Evolutionary conservation across 1,139 yeast genomes (phyloP).

Genomic region (Citeromyces hawaiiensis): DNA sequence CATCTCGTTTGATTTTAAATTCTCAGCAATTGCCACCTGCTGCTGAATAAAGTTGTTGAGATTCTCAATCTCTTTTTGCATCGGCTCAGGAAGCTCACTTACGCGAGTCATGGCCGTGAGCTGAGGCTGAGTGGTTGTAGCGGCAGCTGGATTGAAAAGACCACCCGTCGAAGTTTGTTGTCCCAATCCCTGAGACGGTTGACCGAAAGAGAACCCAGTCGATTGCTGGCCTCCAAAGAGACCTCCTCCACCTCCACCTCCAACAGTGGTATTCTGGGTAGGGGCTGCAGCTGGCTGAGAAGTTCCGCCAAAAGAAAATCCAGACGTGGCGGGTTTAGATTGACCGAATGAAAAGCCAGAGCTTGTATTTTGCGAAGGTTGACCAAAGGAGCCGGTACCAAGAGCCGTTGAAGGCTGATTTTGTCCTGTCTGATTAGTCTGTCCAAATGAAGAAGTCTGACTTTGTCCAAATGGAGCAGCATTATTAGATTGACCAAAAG

Average conservation of each 20-base stretch:
- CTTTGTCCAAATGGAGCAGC: background rate
- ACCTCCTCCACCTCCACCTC: slow-evolving; percentile 12
- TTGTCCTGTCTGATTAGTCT: slow-evolving; percentile 4
- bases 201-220: slow-evolving; percentile 5
- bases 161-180: slow-evolving; percentile 8
- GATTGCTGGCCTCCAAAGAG: slow-evolving; percentile 12
- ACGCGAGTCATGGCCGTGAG: slow-evolving; percentile 66
- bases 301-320: slow-evolving; percentile 17
- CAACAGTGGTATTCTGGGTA: background rate
- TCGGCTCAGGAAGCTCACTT: slow-evolving; percentile 65
- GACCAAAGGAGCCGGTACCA: background rate
- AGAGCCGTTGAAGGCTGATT: background rate
- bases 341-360: slow-evolving; percentile 1
- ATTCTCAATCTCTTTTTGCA: slow-evolving; percentile 68
- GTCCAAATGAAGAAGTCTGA: no score
- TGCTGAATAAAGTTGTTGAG: slow-evolving; percentile 73
- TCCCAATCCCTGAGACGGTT: slow-evolving; percentile 13
- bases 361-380: background rate
- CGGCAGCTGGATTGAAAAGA: slow-evolving; percentile 3
- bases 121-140: slow-evolving; percentile 22
- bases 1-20: slow-evolving; percentile 47
- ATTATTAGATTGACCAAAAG: slow-evolving; percentile 10
- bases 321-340: slow-evolving; percentile 8
- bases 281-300: slow-evolving; percentile 6
- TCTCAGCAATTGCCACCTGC: slow-evolving; percentile 75